Percentiles rank a stretch among this genome's conserved stretches.
Conservation (phyloP, 768 basidiomycete species). For the Lyophyllum decastes region DNA sequence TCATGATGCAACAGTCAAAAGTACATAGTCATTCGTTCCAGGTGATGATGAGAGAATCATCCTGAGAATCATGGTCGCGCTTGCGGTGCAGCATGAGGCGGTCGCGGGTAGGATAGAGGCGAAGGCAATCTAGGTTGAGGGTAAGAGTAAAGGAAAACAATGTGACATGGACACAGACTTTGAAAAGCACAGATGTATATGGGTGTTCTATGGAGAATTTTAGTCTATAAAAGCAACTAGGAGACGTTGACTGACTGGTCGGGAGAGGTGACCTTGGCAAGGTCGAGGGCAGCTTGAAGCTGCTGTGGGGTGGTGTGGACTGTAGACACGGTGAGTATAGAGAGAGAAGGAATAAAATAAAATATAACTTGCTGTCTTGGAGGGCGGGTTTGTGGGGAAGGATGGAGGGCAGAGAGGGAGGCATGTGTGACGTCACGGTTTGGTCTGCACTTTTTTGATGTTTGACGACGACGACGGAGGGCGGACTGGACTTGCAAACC, state of each 20-base stretch:
- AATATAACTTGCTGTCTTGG: conserved; percentile 44
- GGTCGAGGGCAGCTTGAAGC: conserved; percentile 40
- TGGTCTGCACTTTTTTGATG: conserved; percentile 3
- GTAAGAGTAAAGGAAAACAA: neutral
- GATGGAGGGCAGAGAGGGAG: conserved; percentile 43
- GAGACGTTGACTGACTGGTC: conserved; percentile 47
- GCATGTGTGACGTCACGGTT: conserved; percentile 33
- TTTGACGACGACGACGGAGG: conserved; percentile 4
- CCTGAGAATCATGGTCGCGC: conserved; percentile 66
- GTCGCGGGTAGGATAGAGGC: conserved; percentile 71
- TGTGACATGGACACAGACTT: conserved; percentile 35
- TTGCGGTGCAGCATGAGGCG: conserved; percentile 71
- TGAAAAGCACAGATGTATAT: conserved; percentile 78
- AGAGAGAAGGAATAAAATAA: neutral
- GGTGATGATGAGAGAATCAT: conserved; percentile 59
- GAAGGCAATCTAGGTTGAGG: conserved; percentile 55
- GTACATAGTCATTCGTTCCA: conserved; percentile 58
- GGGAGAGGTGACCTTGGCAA: conserved; percentile 66
- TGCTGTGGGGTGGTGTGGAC: conserved; percentile 58
- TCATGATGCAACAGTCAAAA: neutral
- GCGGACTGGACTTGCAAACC: conserved; percentile 1
- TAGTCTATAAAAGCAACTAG: neutral
- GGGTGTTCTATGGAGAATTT: conserved; percentile 55
- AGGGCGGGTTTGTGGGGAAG: conserved; percentile 51
- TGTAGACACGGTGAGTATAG: conserved; percentile 24